Base-by-base conservation (phyloP, 2,329 filamentous ascomycete genomes). In the Neodidymelliopsis sp. region DNA sequence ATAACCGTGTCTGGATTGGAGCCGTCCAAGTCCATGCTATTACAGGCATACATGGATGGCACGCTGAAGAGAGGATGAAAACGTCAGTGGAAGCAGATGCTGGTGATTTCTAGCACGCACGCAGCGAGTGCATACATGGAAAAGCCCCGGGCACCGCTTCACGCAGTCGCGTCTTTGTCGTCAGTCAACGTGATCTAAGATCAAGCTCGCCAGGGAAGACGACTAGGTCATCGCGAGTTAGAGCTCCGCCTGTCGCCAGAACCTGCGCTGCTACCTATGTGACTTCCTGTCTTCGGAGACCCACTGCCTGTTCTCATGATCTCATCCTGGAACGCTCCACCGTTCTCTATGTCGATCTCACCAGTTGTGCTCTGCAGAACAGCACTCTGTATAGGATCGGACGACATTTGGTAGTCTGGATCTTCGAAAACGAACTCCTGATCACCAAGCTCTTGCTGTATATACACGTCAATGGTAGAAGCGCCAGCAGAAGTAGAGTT, bases 401-500 rank as follows among this genome's bases (percentile, higher is more conserved):
- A 3, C 6, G 15, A 15, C 22, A 49, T 29, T 19, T 49, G 42
- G 12, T 47, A 36, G 2, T 48, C 49, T 11, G 38, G 49, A 15
- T 53, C 49, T 18, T 48, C 49, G 4, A 47, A 27, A 1, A 47
- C 38, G 11, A 19, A 29, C 4, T 44, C 23, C n/a, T 39, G 27
- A 5, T 39, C 33, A 6, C 37, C 43, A 9, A 39, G 18, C 24
- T 47, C 37, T 4, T 18, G 37, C 19, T 42, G 33, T 9, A 39
- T 15, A 8, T 42, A 48, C 12, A 19, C 12, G 8, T 45, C 40
- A 4, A 54, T 19, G 1, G 41, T 50, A 2, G 46, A 50, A 1
- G 22, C 16, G 2, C 40, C 46, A 4, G 37, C 37, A 1, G 46
- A 54, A 2, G 46, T 54, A 4, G 46, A 50, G 15, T 47, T 49